Evolutionary conservation across 2,329 filamentous ascomycete species (phyloP).

Genomic region (Talaromyces piceae): DNA sequence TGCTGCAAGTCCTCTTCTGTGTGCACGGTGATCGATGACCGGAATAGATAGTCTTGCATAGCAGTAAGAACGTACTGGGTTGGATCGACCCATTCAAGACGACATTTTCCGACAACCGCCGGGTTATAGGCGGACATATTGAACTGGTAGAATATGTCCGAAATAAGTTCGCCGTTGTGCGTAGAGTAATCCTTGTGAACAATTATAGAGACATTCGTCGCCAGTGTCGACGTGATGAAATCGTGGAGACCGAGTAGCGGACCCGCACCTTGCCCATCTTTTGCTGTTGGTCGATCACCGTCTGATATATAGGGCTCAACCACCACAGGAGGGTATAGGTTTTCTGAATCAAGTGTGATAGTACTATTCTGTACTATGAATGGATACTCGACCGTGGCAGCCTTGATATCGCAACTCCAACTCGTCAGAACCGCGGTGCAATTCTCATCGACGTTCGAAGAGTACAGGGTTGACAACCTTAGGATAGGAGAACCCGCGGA

Average conservation of each 20-base stretch:
- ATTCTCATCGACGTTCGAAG: background rate
- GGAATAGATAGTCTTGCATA: conserved; percentile 1
- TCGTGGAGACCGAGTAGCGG: background rate
- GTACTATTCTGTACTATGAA: background rate
- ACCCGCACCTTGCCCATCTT: background rate
- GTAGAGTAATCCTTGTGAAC: background rate
- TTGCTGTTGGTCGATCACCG: background rate
- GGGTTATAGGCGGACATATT: background rate
- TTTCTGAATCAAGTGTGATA: background rate
- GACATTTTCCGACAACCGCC: background rate
- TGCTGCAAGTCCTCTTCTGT: background rate
- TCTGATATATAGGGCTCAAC: background rate
- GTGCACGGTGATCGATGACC: background rate
- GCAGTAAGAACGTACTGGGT: conserved; percentile 1
- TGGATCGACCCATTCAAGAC: background rate
- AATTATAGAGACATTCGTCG: background rate
- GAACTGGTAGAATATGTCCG: background rate
- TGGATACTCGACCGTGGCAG: background rate
- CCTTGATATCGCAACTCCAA: conserved; percentile 1
- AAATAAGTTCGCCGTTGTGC: background rate
- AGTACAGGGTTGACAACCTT: background rate
- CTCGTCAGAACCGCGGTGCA: background rate
- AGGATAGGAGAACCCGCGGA: background rate
- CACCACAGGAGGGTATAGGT: background rate
- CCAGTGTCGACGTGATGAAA: background rate